Evolutionary conservation across 768 basidiomycete genomes (phyloP), one percentile per base, ranked within the genome.

Genomic region (Lactarius sp.): DNA sequence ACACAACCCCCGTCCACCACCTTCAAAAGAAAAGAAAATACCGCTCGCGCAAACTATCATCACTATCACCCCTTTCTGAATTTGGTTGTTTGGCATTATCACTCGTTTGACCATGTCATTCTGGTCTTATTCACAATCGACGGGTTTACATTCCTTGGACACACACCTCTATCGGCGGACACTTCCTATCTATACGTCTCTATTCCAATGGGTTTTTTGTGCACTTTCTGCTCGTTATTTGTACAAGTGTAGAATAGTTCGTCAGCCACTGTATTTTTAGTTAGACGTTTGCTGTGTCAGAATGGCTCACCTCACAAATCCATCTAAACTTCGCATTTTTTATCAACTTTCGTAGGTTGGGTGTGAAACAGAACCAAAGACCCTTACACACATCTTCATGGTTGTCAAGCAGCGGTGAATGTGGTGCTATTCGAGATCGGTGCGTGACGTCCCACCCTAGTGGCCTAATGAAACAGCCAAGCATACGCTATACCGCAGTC

Each of bases 101-200:
- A 56, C 39, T 42, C 54, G 34, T 61, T 61, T 56, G 42, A 53
- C 20, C 49, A 47, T 44, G 47, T 36, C 36, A 34, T 36, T 36
- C 52, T 42, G 4, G 2, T 36, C 22, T 47, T 13, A n/a, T 60
- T 60, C 53, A 37, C 18, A 56, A 27, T 61, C 47, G 5, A 7
- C 7, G 10, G 36, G 46, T 49, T 55, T 6, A n/a, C 27, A 52
- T 52, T 1, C 39, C n/a, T 54, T 39, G 36, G n/a, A 0, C 27
- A 27, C 27, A n/a, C 7, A 27, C 20, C 36, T 33, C 14, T 46
- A 10, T 34, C 20, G 42, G 22, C 16, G 6, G 42, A n/a, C 20
- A 37, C 16, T 47, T 57, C n/a, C n/a, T 22, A 14, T 22, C 54
- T 18, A 39, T 31, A 27, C 27, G 20, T 39, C 13, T 31, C 8